A percentile compares a stretch with the other conserved stretches of the same genome.
Evolutionary conservation across 345 rosid genomes (phyloP).

Genomic region (Populus deltoides): DNA sequence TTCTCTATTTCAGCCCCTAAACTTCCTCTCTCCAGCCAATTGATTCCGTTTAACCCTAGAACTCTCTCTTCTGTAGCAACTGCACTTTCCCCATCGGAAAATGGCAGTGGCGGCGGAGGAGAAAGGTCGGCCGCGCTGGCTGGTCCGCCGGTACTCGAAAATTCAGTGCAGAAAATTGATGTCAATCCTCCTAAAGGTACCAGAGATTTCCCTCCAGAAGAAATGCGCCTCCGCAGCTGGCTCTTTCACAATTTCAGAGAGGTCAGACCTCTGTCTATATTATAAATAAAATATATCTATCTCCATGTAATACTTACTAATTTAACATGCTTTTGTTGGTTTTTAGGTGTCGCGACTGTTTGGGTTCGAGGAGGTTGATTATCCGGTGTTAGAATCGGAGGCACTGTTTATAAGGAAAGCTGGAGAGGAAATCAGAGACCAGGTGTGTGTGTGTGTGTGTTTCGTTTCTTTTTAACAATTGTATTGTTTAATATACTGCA

Average conservation of each 20-base stretch:
- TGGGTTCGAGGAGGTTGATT: conserved; percentile 91
- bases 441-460: conserved; percentile 38
- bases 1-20: conserved; percentile 18
- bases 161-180: conserved; percentile 53
- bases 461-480: neutral
- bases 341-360: conserved; percentile 61
- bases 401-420: conserved; percentile 84
- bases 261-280: conserved; percentile 28
- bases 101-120: conserved; percentile 23
- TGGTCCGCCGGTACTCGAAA: conserved; percentile 39
- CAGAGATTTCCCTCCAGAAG: conserved; percentile 90
- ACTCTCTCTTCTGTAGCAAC: conserved; percentile 33
- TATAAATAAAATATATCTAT: no score
- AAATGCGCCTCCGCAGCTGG: conserved; percentile 92
- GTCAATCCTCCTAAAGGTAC: conserved; percentile 94
- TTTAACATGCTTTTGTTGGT: neutral
- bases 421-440: conserved; percentile 93
- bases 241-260: conserved; percentile 81
- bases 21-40: conserved; percentile 10
- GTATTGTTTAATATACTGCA: neutral
- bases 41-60: conserved; percentile 24
- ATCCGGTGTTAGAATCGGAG: conserved; percentile 82
- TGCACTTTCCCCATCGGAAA: conserved; percentile 18
- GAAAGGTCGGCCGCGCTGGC: conserved; percentile 63
- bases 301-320: neutral